Evolutionary conservation across 2,329 filamentous ascomycete species (phyloP).

Genomic region (Botryotinia calthae): DNA sequence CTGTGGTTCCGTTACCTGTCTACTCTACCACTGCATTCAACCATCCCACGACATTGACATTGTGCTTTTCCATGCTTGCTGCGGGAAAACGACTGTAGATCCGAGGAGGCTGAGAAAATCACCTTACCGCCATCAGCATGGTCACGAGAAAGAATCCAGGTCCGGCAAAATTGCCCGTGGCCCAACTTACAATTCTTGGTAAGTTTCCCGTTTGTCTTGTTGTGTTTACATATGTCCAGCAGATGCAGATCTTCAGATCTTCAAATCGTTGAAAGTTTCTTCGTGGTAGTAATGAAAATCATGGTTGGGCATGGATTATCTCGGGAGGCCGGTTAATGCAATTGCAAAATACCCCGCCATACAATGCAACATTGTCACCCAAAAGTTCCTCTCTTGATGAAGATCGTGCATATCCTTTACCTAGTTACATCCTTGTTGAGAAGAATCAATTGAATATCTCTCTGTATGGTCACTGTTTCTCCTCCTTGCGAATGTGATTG

Average conservation of each 20-base stretch:
- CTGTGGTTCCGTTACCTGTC: neutral
- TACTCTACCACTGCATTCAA: no score
- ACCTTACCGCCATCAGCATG: slow-evolving; percentile 22
- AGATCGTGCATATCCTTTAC: neutral
- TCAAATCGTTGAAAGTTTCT: slow-evolving; percentile 20
- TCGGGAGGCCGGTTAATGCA: neutral
- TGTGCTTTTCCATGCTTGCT: neutral
- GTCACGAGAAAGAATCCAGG: slow-evolving; percentile 33
- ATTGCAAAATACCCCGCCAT: neutral
- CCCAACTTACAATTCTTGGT: slow-evolving; percentile 78
- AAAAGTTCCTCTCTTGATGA: neutral
- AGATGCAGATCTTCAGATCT: slow-evolving; percentile 19
- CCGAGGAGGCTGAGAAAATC: neutral
- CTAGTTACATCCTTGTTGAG: neutral
- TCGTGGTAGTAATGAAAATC: slow-evolving; percentile 1
- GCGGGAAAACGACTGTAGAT: neutral
- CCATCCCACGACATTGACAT: neutral
- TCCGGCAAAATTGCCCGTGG: slow-evolving; percentile 64
- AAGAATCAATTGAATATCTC: neutral
- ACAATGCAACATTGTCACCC: neutral
- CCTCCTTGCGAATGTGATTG: slow-evolving; percentile 3
- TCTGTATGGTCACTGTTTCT: neutral
- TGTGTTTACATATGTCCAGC: neutral
- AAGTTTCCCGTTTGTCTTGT: slow-evolving; percentile 39
- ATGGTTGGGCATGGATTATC: neutral